Base-by-base conservation (phyloP, 345 rosid species). In the Physaria fendleri region DNA sequence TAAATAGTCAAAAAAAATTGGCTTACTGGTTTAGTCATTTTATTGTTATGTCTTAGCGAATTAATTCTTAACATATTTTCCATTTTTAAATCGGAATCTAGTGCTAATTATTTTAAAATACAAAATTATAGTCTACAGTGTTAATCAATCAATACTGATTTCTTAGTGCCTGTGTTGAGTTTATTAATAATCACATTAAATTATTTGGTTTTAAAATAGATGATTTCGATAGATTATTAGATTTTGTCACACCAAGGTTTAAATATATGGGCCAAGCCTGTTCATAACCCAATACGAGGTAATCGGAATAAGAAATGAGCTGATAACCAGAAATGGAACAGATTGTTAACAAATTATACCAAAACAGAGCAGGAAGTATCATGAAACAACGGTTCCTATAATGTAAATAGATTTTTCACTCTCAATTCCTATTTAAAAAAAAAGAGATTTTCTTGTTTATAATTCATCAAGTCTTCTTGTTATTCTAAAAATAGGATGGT, bases 401-500 rank as follows among this genome's bases (percentile, higher is more conserved):
- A 41, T 67, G 59, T 8, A 67, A 14, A n/a, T 39, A 21, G 39
- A 37, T 9, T 38, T 44, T 11, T n/a, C n/a, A 29, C 34, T 29
- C 43, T 56, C 12, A 11, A 6, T 12, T 55, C 64, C 25, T 66
- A 47, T n/a, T n/a, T n/a, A n/a, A n/a, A n/a, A 17, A 17, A 47
- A 20, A 27, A 17, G 39, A 35, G 40, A 34, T 37, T 24, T 3
- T 38, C 14, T 37, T 38, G 64, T 46, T 46, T n/a, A 39, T 32
- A 32, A 32, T 5, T 32, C 35, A 32, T 32, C n/a, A 47, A 28
- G 33, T 32, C 16, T 41, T 58, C 10, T 41, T 50, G 18, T 59
- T 41, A 59, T 59, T 59, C 30, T 67, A 59, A 59, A 42, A 51
- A 51, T 39, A 41, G 6, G 15, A 56, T 48, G 37, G 12, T 35